Evolutionary conservation across 768 basidiomycete species (phyloP).

Genomic region (Xerocomellus chrysenteron): DNA sequence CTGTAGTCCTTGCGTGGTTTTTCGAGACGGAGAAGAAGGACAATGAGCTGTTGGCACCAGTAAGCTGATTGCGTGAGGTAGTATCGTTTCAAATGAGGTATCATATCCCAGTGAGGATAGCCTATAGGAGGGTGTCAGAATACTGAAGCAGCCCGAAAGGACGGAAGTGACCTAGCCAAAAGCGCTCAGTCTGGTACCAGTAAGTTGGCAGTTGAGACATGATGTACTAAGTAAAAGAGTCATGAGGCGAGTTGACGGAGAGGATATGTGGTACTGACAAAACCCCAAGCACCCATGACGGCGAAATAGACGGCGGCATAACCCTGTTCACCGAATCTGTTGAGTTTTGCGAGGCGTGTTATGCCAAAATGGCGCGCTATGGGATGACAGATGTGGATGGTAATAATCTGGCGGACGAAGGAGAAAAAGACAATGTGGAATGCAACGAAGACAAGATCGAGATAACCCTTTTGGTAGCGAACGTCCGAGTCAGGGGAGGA

Average conservation of each 20-base stretch:
- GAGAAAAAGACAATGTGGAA: conserved; percentile 90
- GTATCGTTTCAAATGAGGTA: conserved; percentile 80
- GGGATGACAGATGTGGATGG: conserved; percentile 62
- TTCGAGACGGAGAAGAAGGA: conserved; percentile 82
- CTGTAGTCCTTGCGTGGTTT: conserved; percentile 91
- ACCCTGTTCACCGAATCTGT: conserved; percentile 88
- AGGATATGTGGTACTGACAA: conserved; percentile 47
- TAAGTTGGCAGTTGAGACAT: conserved; percentile 81
- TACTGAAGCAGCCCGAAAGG: neutral
- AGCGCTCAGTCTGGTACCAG: conserved; percentile 81
- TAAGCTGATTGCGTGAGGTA: conserved; percentile 93
- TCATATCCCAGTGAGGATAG: conserved; percentile 91
- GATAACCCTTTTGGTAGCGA: conserved; percentile 68
- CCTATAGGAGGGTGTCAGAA: conserved; percentile 40
- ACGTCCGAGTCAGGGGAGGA: conserved; percentile 52
- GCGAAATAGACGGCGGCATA: conserved; percentile 85
- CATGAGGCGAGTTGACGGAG: neutral
- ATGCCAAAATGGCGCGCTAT: conserved; percentile 74
- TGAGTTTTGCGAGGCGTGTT: conserved; percentile 60
- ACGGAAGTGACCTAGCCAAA: conserved; percentile 69
- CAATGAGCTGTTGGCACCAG: conserved; percentile 92
- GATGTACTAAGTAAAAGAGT: conserved; percentile 53
- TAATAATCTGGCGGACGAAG: conserved; percentile 75
- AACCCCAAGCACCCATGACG: conserved; percentile 69
- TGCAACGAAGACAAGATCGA: conserved; percentile 75